Conservation (phyloP, 1,139 yeast species). For the Magnusiomyces sp. region DNA sequence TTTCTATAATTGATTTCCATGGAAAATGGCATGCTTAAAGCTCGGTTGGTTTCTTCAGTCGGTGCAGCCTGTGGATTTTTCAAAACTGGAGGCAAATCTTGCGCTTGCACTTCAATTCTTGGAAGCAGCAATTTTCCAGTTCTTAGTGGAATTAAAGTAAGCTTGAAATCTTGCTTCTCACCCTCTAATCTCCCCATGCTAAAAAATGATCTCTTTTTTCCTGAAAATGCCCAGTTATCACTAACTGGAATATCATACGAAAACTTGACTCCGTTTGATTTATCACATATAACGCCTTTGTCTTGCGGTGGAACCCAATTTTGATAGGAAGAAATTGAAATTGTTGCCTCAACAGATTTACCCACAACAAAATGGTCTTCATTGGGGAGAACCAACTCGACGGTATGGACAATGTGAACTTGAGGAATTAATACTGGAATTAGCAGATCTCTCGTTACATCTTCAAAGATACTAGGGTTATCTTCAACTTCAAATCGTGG, state of each 20-base stretch:
- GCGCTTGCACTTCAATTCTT: conserved; percentile 30
- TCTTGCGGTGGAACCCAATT: conserved; percentile 35
- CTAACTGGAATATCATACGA: conserved; percentile 35
- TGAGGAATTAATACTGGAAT: conserved; percentile 25
- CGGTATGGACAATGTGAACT: conserved; percentile 24
- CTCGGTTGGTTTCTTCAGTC: conserved; percentile 18
- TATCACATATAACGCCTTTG: conserved; percentile 7
- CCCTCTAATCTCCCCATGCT: conserved; percentile 25
- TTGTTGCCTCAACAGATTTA: conserved; percentile 43
- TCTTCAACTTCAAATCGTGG: conserved; percentile 8
- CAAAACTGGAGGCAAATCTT: neutral
- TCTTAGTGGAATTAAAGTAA: conserved; percentile 61
- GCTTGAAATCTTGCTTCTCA: conserved; percentile 27
- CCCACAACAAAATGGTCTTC: conserved; percentile 48
- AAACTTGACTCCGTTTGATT: conserved; percentile 20
- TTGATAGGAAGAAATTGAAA: conserved; percentile 40
- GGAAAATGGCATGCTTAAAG: conserved; percentile 26
- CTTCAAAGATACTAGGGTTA: conserved; percentile 7
- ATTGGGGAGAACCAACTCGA: conserved; percentile 21
- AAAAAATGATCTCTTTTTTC: conserved; percentile 46
- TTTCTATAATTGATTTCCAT: conserved; percentile 61
- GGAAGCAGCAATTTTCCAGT: conserved; percentile 72
- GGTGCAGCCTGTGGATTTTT: conserved; percentile 35
- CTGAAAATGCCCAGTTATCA: conserved; percentile 65
- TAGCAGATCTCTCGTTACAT: conserved; percentile 17